Conservation (phyloP, 768 basidiomycete species). For the Amanita polypyramis region DNA sequence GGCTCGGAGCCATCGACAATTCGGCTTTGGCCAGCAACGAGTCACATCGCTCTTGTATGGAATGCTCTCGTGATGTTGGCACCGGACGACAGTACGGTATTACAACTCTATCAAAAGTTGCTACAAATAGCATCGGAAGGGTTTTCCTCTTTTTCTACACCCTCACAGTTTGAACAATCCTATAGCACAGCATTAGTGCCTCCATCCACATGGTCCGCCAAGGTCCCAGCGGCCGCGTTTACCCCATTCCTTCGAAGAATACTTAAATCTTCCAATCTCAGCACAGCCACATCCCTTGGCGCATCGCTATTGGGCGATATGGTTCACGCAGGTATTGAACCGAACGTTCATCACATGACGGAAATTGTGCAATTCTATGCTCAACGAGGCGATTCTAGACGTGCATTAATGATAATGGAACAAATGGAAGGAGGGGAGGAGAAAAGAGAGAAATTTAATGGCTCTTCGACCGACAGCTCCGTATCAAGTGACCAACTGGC, state of each 20-base stretch:
- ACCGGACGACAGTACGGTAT: constrained; percentile 14
- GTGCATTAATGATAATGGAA: constrained; percentile 31
- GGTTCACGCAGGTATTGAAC: constrained; percentile 31
- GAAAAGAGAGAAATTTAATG: neutral
- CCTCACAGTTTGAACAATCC: neutral
- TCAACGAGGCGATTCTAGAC: constrained; percentile 20
- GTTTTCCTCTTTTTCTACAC: neutral
- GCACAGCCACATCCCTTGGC: constrained; percentile 16
- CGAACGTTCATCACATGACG: constrained; percentile 38
- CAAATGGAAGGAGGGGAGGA: constrained; percentile 22
- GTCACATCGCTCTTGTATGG: constrained; percentile 30
- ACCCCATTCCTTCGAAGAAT: constrained; percentile 41
- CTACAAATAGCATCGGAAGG: constrained; percentile 16
- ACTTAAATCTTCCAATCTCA: constrained; percentile 11
- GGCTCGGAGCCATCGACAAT: constrained; percentile 8
- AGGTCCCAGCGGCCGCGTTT: constrained; percentile 27
- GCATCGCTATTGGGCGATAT: constrained; percentile 41
- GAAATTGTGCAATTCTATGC: constrained; percentile 38
- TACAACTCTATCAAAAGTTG: constrained; percentile 34
- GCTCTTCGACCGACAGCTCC: neutral
- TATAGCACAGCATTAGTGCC: constrained; percentile 11
- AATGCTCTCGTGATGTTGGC: constrained; percentile 21
- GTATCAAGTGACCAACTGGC: neutral
- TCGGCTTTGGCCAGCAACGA: constrained; percentile 22
- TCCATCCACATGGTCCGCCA: constrained; percentile 21